A percentile compares a stretch with the other conserved stretches of the same genome.
Conservation (phyloP, 2,329 filamentous ascomycete genomes). For the Aspergillus candidus region DNA sequence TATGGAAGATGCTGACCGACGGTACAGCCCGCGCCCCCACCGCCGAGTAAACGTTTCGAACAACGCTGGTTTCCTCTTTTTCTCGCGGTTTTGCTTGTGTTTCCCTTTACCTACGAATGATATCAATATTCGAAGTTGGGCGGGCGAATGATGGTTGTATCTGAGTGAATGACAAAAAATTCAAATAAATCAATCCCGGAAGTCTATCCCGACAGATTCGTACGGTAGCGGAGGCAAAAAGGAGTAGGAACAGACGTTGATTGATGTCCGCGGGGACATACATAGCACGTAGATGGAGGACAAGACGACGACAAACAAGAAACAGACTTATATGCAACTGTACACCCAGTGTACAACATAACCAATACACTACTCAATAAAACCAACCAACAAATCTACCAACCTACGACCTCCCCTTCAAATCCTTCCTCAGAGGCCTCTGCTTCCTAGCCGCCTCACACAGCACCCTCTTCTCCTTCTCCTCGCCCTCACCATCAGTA, state of each 20-base stretch:
- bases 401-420: slow-evolving; percentile 13
- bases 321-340: too few species aligned
- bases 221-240: neutral
- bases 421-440: slow-evolving; percentile 48
- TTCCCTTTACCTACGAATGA: slow-evolving; percentile 34
- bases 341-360: too few species aligned
- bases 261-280: too few species aligned
- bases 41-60: slow-evolving; percentile 38
- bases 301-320: too few species aligned
- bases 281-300: too few species aligned
- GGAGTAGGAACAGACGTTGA: too few species aligned
- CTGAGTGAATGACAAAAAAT: slow-evolving; percentile 28
- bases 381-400: slow-evolving; percentile 3
- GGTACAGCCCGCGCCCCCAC: slow-evolving; percentile 38
- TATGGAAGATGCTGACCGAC: slow-evolving; percentile 12
- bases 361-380: too few species aligned
- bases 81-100: slow-evolving; percentile 31
- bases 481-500: slow-evolving; percentile 29
- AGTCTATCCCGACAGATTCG: slow-evolving; percentile 23
- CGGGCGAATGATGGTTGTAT: slow-evolving; percentile 32
- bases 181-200: slow-evolving; percentile 24
- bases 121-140: slow-evolving; percentile 32
- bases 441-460: slow-evolving; percentile 66
- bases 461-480: slow-evolving; percentile 53
- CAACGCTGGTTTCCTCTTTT: slow-evolving; percentile 25